Evolutionary conservation across 768 basidiomycete genomes (phyloP).

Genomic region (Sporobolomyces roseus): DNA sequence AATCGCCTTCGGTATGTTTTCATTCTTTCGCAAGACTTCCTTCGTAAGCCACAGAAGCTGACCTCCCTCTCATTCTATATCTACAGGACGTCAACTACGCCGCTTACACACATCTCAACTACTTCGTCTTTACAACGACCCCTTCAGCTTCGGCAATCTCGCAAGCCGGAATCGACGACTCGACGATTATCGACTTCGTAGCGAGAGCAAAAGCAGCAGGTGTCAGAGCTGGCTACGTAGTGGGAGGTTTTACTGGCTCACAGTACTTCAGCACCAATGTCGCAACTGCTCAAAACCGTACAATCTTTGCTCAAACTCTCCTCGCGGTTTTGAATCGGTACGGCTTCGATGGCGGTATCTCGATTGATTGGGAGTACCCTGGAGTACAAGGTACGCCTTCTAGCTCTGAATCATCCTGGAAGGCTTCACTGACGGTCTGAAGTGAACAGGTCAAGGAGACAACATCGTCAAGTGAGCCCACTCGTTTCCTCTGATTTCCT

Average conservation of each 20-base stretch:
- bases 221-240: slow-evolving; percentile 43
- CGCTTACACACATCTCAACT: slow-evolving; percentile 28
- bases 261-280: slow-evolving; percentile 62
- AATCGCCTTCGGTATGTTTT: neutral
- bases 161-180: slow-evolving; percentile 26
- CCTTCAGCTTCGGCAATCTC: slow-evolving; percentile 17
- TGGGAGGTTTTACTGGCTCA: slow-evolving; percentile 71
- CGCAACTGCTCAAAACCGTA: slow-evolving; percentile 58
- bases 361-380: slow-evolving; percentile 33
- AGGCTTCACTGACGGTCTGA: too few species aligned
- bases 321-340: slow-evolving; percentile 56
- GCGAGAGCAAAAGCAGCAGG: slow-evolving; percentile 8
- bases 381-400: neutral
- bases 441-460: neutral
- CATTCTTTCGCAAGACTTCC: neutral
- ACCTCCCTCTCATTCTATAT: neutral
- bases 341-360: slow-evolving; percentile 51
- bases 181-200: slow-evolving; percentile 28
- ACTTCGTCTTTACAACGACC: slow-evolving; percentile 36
- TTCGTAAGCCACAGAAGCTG: neutral
- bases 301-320: slow-evolving; percentile 63
- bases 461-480: slow-evolving; percentile 13
- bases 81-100: slow-evolving; percentile 17
- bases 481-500: too few species aligned
- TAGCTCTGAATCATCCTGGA: too few species aligned